Conservation (phyloP, 164 flowering plant species). For the Vitis amurensis region DNA sequence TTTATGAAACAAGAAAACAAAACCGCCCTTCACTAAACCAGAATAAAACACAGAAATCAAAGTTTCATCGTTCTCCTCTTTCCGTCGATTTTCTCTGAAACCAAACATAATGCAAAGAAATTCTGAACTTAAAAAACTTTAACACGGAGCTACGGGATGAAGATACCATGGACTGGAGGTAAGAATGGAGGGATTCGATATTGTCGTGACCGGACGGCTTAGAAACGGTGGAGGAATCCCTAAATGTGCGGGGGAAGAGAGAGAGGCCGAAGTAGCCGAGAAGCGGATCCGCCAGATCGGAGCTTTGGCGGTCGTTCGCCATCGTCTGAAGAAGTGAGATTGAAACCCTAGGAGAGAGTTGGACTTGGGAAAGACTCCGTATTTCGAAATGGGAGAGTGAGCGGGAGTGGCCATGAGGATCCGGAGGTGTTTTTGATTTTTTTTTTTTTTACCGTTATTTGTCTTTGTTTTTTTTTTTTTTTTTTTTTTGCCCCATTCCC, state of each 20-base stretch:
- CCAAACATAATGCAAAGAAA: neutral
- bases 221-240: slow-evolving; percentile 16
- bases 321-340: neutral
- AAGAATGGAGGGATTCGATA: slow-evolving; percentile 32
- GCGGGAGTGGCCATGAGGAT: slow-evolving; percentile 15
- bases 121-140: too few species aligned
- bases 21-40: too few species aligned
- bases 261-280: slow-evolving; percentile 22
- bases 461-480: too few species aligned
- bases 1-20: neutral
- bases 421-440: too few species aligned
- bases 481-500: too few species aligned
- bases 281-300: slow-evolving; percentile 44
- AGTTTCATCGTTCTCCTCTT: neutral
- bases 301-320: slow-evolving; percentile 19
- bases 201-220: slow-evolving; percentile 17
- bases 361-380: neutral
- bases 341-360: slow-evolving; percentile 14
- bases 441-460: too few species aligned
- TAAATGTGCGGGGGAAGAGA: slow-evolving; percentile 43
- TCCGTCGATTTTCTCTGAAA: neutral
- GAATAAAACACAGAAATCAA: neutral
- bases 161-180: slow-evolving; percentile 45
- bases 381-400: slow-evolving; percentile 5
- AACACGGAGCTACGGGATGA: neutral